These are phyloP conservation scores for Coniophora puteana DNA, from an alignment of 1,284 basidiomycete species.

Conservation along the genomic window DNA sequence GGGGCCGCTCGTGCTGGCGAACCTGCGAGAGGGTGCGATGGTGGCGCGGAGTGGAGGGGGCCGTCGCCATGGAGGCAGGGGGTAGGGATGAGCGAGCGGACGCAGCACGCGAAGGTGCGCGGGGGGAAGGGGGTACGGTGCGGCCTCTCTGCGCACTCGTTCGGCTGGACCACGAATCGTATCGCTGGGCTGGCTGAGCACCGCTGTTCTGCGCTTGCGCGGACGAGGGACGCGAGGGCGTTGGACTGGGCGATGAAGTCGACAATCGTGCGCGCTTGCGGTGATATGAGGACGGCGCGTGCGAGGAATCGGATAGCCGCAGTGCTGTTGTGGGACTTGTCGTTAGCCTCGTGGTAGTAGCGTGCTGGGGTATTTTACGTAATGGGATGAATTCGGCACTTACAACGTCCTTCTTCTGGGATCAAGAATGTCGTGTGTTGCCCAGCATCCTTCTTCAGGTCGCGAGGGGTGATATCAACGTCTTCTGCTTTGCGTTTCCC, in stretches of 20 bases:
- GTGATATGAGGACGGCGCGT: constrained; percentile 65
- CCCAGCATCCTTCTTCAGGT: constrained; percentile 36
- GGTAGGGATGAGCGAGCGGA: constrained; percentile 34
- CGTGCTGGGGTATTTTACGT: constrained; percentile 17
- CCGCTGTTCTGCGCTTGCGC: constrained; percentile 19
- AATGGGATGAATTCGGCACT: constrained; percentile 17
- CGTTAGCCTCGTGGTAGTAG: constrained; percentile 19
- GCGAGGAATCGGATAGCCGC: constrained; percentile 35
- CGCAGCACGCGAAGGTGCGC: constrained; percentile 33
- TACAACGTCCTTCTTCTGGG: constrained; percentile 46
- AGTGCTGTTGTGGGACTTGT: constrained; percentile 27
- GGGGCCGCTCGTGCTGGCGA: constrained; percentile 36
- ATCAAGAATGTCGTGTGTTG: constrained; percentile 35
- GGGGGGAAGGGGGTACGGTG: constrained; percentile 28
- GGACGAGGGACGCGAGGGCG: constrained; percentile 33
- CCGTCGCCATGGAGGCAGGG: too few relatives aligned
- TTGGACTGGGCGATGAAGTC: constrained; percentile 33
- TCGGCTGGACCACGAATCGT: constrained; percentile 54
- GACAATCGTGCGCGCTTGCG: constrained; percentile 66
- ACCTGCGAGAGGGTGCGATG: constrained; percentile 13
- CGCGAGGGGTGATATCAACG: constrained; percentile 44
- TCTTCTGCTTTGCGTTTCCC: constrained; percentile 54
- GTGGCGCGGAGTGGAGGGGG: constrained; percentile 16
- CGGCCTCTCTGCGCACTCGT: too few relatives aligned
- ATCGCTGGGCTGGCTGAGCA: constrained; percentile 20